A percentile compares a stretch with the other conserved stretches of the same genome.
These are phyloP conservation scores for Xylaria sp. DNA, from an alignment of 2,329 filamentous ascomycete genomes.

Conservation along the genomic window DNA sequence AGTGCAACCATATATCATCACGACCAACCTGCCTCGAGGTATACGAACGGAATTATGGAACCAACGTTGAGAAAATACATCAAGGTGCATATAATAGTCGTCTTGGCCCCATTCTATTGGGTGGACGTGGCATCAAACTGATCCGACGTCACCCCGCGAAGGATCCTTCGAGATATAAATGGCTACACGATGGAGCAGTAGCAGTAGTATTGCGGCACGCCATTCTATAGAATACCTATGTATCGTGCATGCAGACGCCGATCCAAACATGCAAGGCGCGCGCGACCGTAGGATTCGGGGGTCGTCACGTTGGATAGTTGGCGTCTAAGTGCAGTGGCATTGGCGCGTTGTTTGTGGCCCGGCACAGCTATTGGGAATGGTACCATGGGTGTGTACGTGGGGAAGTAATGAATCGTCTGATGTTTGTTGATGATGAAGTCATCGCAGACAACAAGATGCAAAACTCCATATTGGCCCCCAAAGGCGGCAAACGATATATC, in stretches of 20 bases:
- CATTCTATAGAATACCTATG: conserved; percentile 9
- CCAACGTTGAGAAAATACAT: not conserved
- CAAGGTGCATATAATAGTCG: not conserved
- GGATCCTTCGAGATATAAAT: conserved; percentile 25
- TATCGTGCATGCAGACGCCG: not conserved
- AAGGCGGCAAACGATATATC: conserved; percentile 14
- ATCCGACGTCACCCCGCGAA: not conserved
- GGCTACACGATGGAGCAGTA: conserved; percentile 4
- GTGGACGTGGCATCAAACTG: conserved; percentile 2
- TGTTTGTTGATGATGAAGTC: not conserved
- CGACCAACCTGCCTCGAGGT: not conserved
- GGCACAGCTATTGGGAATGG: not conserved
- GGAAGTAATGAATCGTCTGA: conserved; percentile 6
- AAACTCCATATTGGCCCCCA: conserved; percentile 3
- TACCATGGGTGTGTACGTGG: not conserved
- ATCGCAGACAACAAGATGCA: not conserved
- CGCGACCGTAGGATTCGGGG: not conserved
- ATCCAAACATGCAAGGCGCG: conserved; percentile 3
- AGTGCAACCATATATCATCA: not conserved
- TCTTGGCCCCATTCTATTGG: not conserved
- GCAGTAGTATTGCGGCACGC: not conserved
- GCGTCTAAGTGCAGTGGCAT: conserved; percentile 4
- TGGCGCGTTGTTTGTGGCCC: not conserved
- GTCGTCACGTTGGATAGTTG: not conserved
- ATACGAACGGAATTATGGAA: not conserved